Conservation (phyloP, 2,329 filamentous ascomycete genomes). For the Tolypocladium sp. region DNA sequence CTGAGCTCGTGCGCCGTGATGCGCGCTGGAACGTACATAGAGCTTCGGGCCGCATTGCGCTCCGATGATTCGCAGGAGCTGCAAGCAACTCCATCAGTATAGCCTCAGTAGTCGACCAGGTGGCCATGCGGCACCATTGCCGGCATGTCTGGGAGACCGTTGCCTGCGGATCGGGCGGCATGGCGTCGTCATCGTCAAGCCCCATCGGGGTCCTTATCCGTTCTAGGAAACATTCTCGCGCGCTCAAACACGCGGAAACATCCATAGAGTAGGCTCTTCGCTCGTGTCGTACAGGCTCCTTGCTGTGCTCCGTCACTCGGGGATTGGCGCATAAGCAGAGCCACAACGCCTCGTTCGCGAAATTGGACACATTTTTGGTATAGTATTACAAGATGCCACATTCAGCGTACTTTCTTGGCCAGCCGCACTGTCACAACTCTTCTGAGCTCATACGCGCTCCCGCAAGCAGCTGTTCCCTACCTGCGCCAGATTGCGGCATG, state of each 20-base stretch:
- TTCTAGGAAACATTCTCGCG: neutral
- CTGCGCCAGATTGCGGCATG: neutral
- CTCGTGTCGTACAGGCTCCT: neutral
- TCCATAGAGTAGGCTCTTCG: neutral
- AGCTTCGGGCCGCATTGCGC: neutral
- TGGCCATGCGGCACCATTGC: too few relatives aligned
- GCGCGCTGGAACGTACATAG: neutral
- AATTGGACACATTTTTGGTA: neutral
- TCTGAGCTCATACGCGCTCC: neutral
- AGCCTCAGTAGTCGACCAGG: too few relatives aligned
- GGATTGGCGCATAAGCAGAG: neutral
- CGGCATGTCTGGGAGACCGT: too few relatives aligned
- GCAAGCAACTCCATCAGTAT: neutral
- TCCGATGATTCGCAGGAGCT: neutral
- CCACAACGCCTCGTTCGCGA: neutral
- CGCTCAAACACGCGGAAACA: neutral
- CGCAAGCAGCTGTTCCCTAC: neutral
- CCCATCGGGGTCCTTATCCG: neutral
- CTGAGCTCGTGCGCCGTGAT: neutral
- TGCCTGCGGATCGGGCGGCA: neutral
- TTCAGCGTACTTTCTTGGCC: neutral
- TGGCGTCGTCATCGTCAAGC: neutral
- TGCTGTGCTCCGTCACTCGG: neutral
- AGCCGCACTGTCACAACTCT: neutral
- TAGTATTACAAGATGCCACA: slow-evolving; percentile 1